These are phyloP conservation scores for Leishmania turanica DNA, from an alignment of 208 protist genomes.

Conservation along the genomic window DNA sequence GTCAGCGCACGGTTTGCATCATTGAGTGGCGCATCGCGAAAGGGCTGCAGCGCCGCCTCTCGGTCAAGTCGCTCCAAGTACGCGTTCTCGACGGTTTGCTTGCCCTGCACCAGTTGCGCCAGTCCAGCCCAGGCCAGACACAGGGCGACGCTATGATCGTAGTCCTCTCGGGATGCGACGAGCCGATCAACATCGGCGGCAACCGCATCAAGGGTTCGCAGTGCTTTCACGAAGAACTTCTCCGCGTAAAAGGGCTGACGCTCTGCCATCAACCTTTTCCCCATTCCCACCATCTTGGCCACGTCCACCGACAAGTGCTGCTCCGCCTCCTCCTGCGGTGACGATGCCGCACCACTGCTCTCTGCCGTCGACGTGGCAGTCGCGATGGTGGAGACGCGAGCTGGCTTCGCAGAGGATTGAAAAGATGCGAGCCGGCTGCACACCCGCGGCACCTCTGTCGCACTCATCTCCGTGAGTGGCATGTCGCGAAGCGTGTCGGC, in stretches of 20 bases:
- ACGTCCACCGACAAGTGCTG: conserved; percentile 69
- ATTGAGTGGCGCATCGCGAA: conserved; percentile 46
- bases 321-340: not conserved
- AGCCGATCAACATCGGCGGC: conserved; percentile 34
- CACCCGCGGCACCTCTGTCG: conserved; percentile 35
- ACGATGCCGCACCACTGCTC: not conserved
- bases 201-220: conserved; percentile 68
- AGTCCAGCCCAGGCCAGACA: conserved; percentile 71
- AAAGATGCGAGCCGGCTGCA: conserved; percentile 68
- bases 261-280: conserved; percentile 55
- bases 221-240: conserved; percentile 80
- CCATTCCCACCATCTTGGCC: conserved; percentile 63
- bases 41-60: conserved; percentile 23
- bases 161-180: conserved; percentile 27
- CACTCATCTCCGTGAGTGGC: conserved; percentile 33
- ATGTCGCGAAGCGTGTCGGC: conserved; percentile 55
- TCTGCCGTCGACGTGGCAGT: not conserved
- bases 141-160: conserved; percentile 62
- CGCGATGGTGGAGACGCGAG: not conserved
- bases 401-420: conserved; percentile 43
- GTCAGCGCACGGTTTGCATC: conserved; percentile 58
- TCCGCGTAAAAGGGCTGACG: conserved; percentile 75
- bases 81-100: conserved; percentile 26
- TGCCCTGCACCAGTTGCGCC: conserved; percentile 68
- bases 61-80: conserved; percentile 40